phyloP scores from a whole-genome alignment of 2,329 filamentous ascomycete genomes.

The Magnaporthales sp. region DNA sequence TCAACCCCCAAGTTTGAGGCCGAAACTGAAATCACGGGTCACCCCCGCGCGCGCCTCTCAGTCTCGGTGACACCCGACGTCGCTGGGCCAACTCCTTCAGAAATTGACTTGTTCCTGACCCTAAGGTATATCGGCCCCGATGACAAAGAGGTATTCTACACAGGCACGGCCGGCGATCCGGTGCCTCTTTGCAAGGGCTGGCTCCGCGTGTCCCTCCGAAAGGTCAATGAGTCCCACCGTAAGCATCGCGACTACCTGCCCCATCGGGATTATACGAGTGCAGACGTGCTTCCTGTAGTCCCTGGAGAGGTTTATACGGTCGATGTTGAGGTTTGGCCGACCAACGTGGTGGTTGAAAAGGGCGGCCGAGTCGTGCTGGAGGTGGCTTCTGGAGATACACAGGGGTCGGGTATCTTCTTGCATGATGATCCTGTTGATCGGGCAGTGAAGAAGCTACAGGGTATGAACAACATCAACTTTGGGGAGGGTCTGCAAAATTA shows the following conservation, averaged over 20 bases:
- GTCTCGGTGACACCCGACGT: conserved; percentile 36
- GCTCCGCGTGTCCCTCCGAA: conserved; percentile 49
- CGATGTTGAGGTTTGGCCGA: conserved; percentile 58
- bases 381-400: conserved; percentile 47
- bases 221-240: conserved; percentile 38
- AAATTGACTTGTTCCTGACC: conserved; percentile 58
- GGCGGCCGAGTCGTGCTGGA: conserved; percentile 48
- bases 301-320: conserved; percentile 47
- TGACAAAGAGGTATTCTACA: conserved; percentile 53
- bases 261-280: conserved; percentile 48
- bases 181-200: conserved; percentile 57
- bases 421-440: conserved; percentile 42
- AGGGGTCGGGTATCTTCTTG: conserved; percentile 48
- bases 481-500: conserved; percentile 39
- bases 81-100: conserved; percentile 24
- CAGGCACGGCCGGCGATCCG: conserved; percentile 55
- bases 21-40: conserved; percentile 63
- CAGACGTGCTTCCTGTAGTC: conserved; percentile 45
- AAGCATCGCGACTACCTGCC: conserved; percentile 46
- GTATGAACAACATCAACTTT: conserved; percentile 45
- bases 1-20: conserved; percentile 45
- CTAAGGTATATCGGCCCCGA: conserved; percentile 46
- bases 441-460: conserved; percentile 46
- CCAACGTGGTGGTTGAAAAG: conserved; percentile 43
- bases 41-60: conserved; percentile 55